These are phyloP conservation scores for Ceratocystis cubensis DNA, from an alignment of 2,329 filamentous ascomycete genomes.

Conservation along the genomic window DNA sequence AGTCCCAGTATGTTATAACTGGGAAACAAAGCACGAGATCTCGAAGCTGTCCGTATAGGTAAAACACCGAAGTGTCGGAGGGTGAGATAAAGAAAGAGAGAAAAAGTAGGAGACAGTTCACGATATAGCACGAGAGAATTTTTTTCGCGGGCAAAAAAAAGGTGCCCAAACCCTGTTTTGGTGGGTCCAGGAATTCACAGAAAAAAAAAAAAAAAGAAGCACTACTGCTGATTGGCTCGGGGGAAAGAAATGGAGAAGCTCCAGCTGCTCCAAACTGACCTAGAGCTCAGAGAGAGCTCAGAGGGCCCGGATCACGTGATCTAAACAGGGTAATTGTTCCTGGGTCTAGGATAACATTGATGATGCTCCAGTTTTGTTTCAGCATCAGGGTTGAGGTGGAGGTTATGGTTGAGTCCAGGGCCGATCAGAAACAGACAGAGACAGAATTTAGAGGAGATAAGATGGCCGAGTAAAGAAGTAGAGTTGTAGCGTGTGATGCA, in stretches of 20 bases:
- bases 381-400: background rate
- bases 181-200: background rate
- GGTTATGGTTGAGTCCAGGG: background rate
- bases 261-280: too few relatives aligned
- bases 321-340: background rate
- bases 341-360: background rate
- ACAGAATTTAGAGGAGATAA: background rate
- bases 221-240: background rate
- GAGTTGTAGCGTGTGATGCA: background rate
- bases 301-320: background rate
- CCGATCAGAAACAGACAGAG: background rate
- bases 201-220: background rate
- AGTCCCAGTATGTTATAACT: conserved; percentile 14
- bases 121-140: background rate
- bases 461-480: background rate
- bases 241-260: background rate
- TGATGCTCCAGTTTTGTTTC: background rate
- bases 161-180: background rate
- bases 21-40: conserved; percentile 8
- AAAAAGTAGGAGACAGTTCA: background rate
- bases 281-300: background rate
- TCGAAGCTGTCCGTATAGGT: background rate
- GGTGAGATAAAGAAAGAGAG: background rate
- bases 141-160: conserved; percentile 2
- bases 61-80: background rate